Evolutionary conservation across 2,329 filamentous ascomycete genomes (phyloP).

Genomic region (Catunica adiposa): DNA sequence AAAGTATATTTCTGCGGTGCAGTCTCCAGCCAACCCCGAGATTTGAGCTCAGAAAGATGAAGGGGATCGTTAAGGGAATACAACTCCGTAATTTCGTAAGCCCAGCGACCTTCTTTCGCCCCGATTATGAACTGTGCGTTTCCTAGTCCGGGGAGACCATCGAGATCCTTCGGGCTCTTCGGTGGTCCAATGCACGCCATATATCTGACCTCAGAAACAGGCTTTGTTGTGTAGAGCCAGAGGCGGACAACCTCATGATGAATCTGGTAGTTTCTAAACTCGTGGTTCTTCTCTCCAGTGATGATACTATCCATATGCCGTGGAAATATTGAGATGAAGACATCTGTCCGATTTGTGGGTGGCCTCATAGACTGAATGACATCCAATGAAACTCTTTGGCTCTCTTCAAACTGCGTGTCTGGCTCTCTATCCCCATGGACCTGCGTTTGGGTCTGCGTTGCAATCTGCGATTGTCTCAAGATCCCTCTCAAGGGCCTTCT

Average conservation of each 20-base stretch:
- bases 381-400: slow-evolving; percentile 35
- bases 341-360: slow-evolving; percentile 34
- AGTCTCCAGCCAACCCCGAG: slow-evolving; percentile 34
- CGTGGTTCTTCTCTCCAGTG: slow-evolving; percentile 33
- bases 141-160: slow-evolving; percentile 28
- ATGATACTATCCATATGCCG: slow-evolving; percentile 33
- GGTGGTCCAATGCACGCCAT: slow-evolving; percentile 38
- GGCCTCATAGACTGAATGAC: slow-evolving; percentile 32
- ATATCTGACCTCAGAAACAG: slow-evolving; percentile 34
- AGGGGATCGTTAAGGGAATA: slow-evolving; percentile 48
- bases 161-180: slow-evolving; percentile 31
- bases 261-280: slow-evolving; percentile 40
- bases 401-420: slow-evolving; percentile 19
- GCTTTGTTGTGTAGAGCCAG: slow-evolving; percentile 42
- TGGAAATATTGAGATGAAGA: slow-evolving; percentile 34
- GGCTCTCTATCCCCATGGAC: not conserved
- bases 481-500: not conserved
- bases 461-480: not conserved
- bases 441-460: not conserved
- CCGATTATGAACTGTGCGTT: slow-evolving; percentile 35
- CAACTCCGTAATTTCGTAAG: slow-evolving; percentile 38
- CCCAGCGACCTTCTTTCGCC: slow-evolving; percentile 24
- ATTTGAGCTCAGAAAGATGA: slow-evolving; percentile 32
- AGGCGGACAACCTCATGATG: slow-evolving; percentile 39
- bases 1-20: slow-evolving; percentile 36